Conservation (phyloP, 768 basidiomycete species). For the Agaricus blazei region DNA sequence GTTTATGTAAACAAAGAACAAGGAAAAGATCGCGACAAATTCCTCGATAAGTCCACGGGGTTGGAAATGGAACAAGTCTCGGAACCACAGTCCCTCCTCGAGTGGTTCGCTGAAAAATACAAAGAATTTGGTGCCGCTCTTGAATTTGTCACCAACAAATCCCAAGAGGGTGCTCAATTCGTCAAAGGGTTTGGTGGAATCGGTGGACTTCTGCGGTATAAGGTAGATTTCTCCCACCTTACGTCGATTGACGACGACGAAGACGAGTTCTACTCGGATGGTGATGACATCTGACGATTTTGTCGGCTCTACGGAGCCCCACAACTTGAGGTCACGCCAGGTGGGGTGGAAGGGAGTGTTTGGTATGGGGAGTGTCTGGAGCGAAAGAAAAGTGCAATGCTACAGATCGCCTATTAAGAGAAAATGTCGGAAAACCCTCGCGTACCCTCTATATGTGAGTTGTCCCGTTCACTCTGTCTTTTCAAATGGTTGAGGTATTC, state of each 20-base stretch:
- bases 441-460: background rate
- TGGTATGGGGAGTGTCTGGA: constrained; percentile 3
- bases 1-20: constrained; percentile 76
- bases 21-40: constrained; percentile 92
- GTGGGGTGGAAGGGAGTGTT: constrained; percentile 51
- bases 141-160: constrained; percentile 94
- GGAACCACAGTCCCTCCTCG: constrained; percentile 85
- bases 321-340: constrained; percentile 57
- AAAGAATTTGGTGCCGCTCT: constrained; percentile 95
- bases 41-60: constrained; percentile 91
- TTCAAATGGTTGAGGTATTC: background rate
- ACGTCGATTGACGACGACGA: constrained; percentile 74
- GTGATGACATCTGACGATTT: constrained; percentile 80
- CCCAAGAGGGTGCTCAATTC: constrained; percentile 97
- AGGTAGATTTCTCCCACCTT: constrained; percentile 91
- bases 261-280: constrained; percentile 80
- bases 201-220: constrained; percentile 92
- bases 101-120: constrained; percentile 99
- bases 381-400: constrained; percentile 1
- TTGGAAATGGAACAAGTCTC: constrained; percentile 87
- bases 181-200: constrained; percentile 99
- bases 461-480: background rate
- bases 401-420: background rate
- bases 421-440: background rate
- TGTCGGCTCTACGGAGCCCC: constrained; percentile 85